Conservation (phyloP, 2,329 filamentous ascomycete genomes). For the Lojkania enalia region DNA sequence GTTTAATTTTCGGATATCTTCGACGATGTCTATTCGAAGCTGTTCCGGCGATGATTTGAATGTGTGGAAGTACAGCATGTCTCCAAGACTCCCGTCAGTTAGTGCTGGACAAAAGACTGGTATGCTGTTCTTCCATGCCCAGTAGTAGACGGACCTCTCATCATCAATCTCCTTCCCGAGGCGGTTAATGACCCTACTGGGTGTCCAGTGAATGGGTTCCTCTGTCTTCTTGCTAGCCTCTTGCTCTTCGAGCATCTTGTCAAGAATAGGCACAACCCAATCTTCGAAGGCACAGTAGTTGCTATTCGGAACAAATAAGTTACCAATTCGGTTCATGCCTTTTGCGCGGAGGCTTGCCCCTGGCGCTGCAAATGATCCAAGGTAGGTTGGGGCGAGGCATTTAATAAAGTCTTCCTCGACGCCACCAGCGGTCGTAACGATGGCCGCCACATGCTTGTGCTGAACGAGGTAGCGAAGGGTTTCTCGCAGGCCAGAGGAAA, state of each 20-base stretch:
- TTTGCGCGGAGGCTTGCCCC: constrained; percentile 79
- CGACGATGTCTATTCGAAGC: constrained; percentile 85
- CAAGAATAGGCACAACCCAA: constrained; percentile 95
- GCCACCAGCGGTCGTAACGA: constrained; percentile 94
- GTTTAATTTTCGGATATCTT: constrained; percentile 92
- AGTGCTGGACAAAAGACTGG: constrained; percentile 96
- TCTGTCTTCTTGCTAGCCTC: constrained; percentile 71
- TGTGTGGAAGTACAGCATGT: constrained; percentile 99
- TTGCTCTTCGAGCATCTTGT: constrained; percentile 91
- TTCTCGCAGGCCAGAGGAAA: constrained; percentile 91
- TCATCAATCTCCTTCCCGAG: constrained; percentile 94
- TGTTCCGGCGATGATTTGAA: constrained; percentile 84
- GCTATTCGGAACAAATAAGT: constrained; percentile 91
- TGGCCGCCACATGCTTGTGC: constrained; percentile 87
- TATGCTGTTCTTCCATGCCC: constrained; percentile 96
- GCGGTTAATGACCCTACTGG: constrained; percentile 85
- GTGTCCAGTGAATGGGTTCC: constrained; percentile 84
- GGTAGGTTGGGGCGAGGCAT: constrained; percentile 90
- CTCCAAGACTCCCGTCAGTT: constrained; percentile 91
- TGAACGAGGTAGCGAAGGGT: constrained; percentile 90
- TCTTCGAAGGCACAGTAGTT: constrained; percentile 99
- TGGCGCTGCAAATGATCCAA: constrained; percentile 78
- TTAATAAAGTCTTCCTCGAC: constrained; percentile 99
- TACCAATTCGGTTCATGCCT: constrained; percentile 94
- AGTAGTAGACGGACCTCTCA: constrained; percentile 90